phyloP scores from a whole-genome alignment of 371 early-diverging fungal genomes.

The Apophysomyces ossiformis region DNA sequence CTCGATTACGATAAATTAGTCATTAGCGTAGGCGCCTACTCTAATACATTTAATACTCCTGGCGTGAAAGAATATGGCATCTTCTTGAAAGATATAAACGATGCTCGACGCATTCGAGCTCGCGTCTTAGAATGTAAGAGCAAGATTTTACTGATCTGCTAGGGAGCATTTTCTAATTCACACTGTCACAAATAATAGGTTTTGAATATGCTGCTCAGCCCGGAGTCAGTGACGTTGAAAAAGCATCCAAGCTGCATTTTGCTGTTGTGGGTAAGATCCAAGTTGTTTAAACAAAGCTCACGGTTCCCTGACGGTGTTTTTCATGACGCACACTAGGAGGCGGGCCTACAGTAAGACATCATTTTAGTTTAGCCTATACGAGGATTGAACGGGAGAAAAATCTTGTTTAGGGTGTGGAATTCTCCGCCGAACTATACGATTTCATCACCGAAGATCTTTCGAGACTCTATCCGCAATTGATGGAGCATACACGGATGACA shows the following conservation, averaged over 20 bases:
- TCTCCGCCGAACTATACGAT: conserved; percentile 80
- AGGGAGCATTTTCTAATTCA: not conserved
- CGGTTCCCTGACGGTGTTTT: not conserved
- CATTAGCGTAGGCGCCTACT: conserved; percentile 80
- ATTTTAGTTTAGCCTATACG: not conserved
- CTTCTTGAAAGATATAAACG: conserved; percentile 75
- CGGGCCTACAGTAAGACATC: not conserved
- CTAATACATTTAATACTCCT: conserved; percentile 81
- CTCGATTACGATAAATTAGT: conserved; percentile 81
- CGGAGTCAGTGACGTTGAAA: conserved; percentile 65
- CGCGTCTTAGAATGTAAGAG: conserved; percentile 70
- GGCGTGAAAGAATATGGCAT: conserved; percentile 80
- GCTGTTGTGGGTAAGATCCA: conserved; percentile 69
- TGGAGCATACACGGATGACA: conserved; percentile 65
- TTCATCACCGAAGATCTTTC: conserved; percentile 77
- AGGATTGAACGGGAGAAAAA: too few relatives aligned
- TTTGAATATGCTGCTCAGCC: conserved; percentile 82
- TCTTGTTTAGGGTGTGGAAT: conserved; percentile 62
- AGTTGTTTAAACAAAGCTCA: not conserved
- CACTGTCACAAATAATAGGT: conserved; percentile 20
- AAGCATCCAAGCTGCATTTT: conserved; percentile 78
- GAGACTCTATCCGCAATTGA: conserved; percentile 64
- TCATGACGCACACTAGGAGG: not conserved
- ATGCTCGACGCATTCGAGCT: conserved; percentile 74
- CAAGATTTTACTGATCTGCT: too few relatives aligned